Base-by-base conservation (phyloP, 148 eudicot species). In the Amaranthus cruentus region DNA sequence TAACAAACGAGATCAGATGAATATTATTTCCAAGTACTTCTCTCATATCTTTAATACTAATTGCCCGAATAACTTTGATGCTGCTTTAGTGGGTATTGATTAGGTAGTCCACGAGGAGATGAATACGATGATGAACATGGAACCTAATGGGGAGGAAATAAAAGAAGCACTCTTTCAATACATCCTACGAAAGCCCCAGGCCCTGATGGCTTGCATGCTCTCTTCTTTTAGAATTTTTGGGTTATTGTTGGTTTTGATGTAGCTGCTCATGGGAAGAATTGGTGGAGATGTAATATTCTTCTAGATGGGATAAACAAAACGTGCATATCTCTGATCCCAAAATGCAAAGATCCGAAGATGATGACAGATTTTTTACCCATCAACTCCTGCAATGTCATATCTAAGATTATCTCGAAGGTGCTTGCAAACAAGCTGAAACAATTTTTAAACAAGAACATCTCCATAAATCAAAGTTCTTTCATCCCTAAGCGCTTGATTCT, bases 121-220 rank as follows among this genome's bases (percentile, higher is more conserved):
- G 69, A 65, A 65, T 12, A 0, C 6, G 0, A 7, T n/a, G 0
- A 51, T 62, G 6, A 7, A 38, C 10, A 4, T 2, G 10, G 18
- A n/a, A 65, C 50, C 69, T 1, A 46, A 12, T 3, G 21, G 3
- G 0, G 68, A 73, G n/a, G 58, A 61, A 7, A 28, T 73, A 0
- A n/a, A 6, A 3, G 7, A 4, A 0, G 68, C 58, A 1, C 48
- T 73, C 1, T 48, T 60, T 10, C 68, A 73, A 73, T 70, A 62
- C 73, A 70, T 3, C 73, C 61, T 4, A 38, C 21, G 5, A 70
- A 70, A 18, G 49, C 62, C 1, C 62, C 62, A 1, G 62, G 73
- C 1, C 57, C 44, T 1, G 71, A 68, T 7, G 64, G 65, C 42
- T 6, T 55, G 48, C 21, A n/a, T n/a, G n/a, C n/a, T n/a, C n/a